Base-by-base conservation (phyloP, 306 rosid species). In the Bauhinia variegata region DNA sequence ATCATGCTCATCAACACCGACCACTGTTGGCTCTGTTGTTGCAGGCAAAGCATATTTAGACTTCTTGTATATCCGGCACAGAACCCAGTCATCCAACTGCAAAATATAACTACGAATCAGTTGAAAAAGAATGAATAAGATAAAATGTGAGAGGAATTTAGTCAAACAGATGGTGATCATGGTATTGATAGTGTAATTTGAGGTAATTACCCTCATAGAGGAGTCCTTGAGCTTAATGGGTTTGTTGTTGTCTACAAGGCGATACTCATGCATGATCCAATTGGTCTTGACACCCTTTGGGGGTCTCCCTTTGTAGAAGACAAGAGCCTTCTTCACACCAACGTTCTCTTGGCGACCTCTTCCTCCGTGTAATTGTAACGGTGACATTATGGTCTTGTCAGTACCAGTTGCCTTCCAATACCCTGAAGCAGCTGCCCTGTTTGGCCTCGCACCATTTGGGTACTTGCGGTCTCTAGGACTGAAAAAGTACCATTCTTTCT, bases 401-500 rank as follows among this genome's bases (percentile, higher is more conserved):
- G 85, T 80, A 2, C 90, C 95, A 2, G 85, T 82, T 0, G 95
- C 83, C 48, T 85, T 87, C 95, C 95, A 87, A 49, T 85, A 85
- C 72, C 95, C 95, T 11, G 95, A 87, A 64, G 73, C 86, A 2
- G 92, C 86, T 4, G 89, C 88, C 70, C 92, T 82, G 86, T 82
- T 89, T 51, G 89, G 86, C 71, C 88, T 82, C 1, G 83, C 81
- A 0, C 96, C 89, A 54, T 86, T 89, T 11, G 86, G 89, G 51
- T 82, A 84, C 71, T 88, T 88, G 0, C 88, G 52, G 34, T 83
- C 87, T 30, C 85, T 80, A 0, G 86, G 86, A 38, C 89, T 86
- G 66, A 89, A 89, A 30, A 86, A 89, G 57, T 89, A 89, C 85
- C 92, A 84, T 55, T 89, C 96, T 68, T 86, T 83, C 69, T 84